Base-by-base conservation (phyloP, 768 basidiomycete genomes). In the Termitomyces sp. region DNA sequence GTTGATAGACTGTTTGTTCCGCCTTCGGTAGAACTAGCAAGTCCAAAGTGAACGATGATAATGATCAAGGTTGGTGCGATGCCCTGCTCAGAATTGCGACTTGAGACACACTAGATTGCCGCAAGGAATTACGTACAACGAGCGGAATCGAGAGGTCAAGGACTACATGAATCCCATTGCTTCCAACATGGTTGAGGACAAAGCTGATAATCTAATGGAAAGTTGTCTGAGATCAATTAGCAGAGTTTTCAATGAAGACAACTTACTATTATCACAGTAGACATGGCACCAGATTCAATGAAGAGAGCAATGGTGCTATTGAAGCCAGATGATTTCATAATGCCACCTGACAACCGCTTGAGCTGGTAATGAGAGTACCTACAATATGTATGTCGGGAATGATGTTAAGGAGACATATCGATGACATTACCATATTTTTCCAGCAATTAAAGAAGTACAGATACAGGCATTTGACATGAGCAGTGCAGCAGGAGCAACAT, bases 61-160 rank as follows among this genome's bases (percentile, higher is more conserved):
- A 61, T 66, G 46, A 61, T 63, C 13, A 63, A 53, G 31, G 62
- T 65, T 24, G 64, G 62, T n/a, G 63, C 41, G n/a, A 65, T 63
- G 4, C 64, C 64, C 64, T 65, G 31, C 15, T 27, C 31, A 5
- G 13, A 36, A 44, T 6, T 33, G 30, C 5, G 27, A 54, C 8
- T 30, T 50, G 18, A 22, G 9, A 42, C 8, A n/a, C 3, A 24
- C 5, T 16, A 16, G n/a, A 37, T 4, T 15, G 37, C 5, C 15
- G 15, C 5, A 37, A 5, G 15, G 37, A 39, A 8, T 4, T 16
- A 11, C 56, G 46, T 39, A 65, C 64, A 33, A 59, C 59, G 27
- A 65, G 48, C 15, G 64, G 64, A 9, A 65, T 58, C 27, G 56
- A n/a, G 12, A 61, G 12, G 37, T 63, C 57, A 37, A 65, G 60